These are phyloP conservation scores for Flaveria linearis DNA, from an alignment of 129 eudicot genomes.

Conservation along the genomic window DNA sequence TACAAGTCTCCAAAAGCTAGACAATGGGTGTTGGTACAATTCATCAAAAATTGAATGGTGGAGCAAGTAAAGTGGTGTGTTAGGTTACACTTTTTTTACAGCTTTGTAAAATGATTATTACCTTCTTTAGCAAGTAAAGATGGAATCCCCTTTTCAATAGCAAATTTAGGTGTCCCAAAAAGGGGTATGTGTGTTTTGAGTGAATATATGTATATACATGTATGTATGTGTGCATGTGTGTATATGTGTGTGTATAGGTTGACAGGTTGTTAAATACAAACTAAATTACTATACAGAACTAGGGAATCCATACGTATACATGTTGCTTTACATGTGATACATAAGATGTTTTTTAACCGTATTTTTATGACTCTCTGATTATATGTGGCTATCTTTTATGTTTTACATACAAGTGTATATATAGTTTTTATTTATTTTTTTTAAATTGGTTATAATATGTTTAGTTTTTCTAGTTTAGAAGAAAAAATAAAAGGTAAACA, in stretches of 20 bases:
- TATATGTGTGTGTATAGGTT: no score
- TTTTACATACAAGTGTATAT: no score
- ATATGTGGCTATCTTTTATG: no score
- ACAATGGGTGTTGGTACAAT: conserved; percentile 35
- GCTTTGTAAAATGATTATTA: conserved; percentile 21
- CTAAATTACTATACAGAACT: background rate
- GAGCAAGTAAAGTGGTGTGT: conserved; percentile 24
- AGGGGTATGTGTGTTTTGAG: background rate
- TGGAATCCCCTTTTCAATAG: background rate
- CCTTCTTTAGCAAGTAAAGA: conserved; percentile 26
- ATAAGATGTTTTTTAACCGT: no score
- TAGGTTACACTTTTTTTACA: conserved; percentile 36
- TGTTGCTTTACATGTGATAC: no score
- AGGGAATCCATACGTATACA: background rate
- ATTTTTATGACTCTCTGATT: no score
- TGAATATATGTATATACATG: no score
- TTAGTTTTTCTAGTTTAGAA: no score
- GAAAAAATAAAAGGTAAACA: background rate
- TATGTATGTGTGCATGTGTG: no score
- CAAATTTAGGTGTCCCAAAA: background rate
- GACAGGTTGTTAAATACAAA: no score
- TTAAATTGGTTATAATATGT: no score
- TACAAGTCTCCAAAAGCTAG: conserved; percentile 37
- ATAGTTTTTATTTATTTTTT: no score
- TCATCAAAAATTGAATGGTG: conserved; percentile 32